phyloP scores from a whole-genome alignment of 1,139 yeast species.

The Zygotorulaspora mrakii region DNA sequence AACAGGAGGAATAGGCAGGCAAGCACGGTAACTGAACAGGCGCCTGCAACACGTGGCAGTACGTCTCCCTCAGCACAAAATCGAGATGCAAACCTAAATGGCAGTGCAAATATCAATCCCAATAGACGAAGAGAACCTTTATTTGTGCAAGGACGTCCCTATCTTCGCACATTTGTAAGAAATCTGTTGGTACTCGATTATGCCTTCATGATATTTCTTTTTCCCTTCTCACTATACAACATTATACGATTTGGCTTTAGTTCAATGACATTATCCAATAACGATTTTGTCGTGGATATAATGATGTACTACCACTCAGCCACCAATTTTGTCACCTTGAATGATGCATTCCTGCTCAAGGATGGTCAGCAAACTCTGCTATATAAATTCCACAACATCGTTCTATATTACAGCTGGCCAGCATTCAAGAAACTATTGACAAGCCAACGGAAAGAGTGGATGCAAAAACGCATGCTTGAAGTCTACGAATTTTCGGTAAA shows the following conservation, averaged over 20 bases:
- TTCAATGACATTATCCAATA: conserved; percentile 30
- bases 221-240: conserved; percentile 35
- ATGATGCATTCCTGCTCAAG: conserved; percentile 12
- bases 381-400: conserved; percentile 34
- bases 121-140: conserved; percentile 17
- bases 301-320: conserved; percentile 21
- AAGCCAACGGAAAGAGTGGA: conserved; percentile 3
- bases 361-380: conserved; percentile 25
- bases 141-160: conserved; percentile 26
- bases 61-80: not conserved
- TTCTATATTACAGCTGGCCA: conserved; percentile 28
- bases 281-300: conserved; percentile 30
- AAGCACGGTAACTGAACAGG: not conserved
- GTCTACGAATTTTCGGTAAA: conserved; percentile 18
- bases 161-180: conserved; percentile 24
- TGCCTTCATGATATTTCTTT: conserved; percentile 27
- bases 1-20: conserved; percentile 7
- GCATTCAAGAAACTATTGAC: conserved; percentile 10
- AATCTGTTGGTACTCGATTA: conserved; percentile 32
- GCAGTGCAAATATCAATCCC: not conserved
- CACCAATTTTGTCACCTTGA: conserved; percentile 18
- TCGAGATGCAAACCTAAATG: conserved; percentile 4
- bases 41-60: not conserved
- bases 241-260: conserved; percentile 29
- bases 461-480: conserved; percentile 11